Evolutionary conservation across 495 filamentous ascomycete species (phyloP).

Genomic region (Amorphotheca resinae): DNA sequence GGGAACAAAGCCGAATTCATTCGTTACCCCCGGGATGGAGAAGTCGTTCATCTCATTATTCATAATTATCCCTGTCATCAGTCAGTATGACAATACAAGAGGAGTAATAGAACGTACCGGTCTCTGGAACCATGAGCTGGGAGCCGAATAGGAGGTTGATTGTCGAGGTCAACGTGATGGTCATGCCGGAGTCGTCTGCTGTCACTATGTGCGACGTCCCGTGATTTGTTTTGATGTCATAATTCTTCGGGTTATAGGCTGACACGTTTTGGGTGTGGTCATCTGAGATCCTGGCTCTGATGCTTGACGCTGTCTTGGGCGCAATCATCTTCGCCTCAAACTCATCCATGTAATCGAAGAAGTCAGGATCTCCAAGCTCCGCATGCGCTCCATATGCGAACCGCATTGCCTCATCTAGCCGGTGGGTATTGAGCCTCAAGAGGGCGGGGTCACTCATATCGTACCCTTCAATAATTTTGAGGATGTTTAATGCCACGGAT

Average conservation of each 20-base stretch:
- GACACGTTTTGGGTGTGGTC: slow-evolving; percentile 49
- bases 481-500: slow-evolving; percentile 51
- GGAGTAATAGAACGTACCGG: slow-evolving; percentile 28
- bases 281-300: slow-evolving; percentile 60
- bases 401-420: slow-evolving; percentile 74
- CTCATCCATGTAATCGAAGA: slow-evolving; percentile 46
- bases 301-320: slow-evolving; percentile 37
- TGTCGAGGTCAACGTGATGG: slow-evolving; percentile 65
- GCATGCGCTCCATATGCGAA: slow-evolving; percentile 67
- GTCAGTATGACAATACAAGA: not conserved
- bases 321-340: slow-evolving; percentile 58
- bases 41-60: slow-evolving; percentile 93
- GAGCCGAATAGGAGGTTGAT: slow-evolving; percentile 79
- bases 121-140: slow-evolving; percentile 65
- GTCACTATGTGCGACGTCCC: slow-evolving; percentile 69
- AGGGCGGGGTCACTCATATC: slow-evolving; percentile 35
- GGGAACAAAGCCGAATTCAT: slow-evolving; percentile 74
- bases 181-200: slow-evolving; percentile 54
- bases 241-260: slow-evolving; percentile 54
- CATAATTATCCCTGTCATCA: slow-evolving; percentile 52
- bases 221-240: slow-evolving; percentile 49
- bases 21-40: slow-evolving; percentile 60
- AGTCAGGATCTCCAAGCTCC: slow-evolving; percentile 68
- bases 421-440: slow-evolving; percentile 56
- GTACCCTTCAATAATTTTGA: slow-evolving; percentile 72